Base-by-base conservation (phyloP, 768 basidiomycete species). In the Crepidotus variabilis region DNA sequence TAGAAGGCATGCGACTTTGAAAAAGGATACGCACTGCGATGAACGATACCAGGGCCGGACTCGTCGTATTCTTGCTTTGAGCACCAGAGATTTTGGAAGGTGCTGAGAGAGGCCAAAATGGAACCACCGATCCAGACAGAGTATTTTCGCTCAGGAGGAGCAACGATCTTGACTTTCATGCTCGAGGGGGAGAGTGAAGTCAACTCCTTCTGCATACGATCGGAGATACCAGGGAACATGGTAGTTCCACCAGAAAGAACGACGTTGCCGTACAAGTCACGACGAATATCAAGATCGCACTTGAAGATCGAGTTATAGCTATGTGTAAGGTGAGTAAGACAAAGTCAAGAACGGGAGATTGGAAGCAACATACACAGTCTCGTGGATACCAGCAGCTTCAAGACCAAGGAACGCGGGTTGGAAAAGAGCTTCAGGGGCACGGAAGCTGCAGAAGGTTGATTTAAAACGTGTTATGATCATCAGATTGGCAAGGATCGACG, bases 71-170 rank as follows among this genome's bases (percentile, higher is more conserved):
- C 93, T 67, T 92, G 90, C 75, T 92, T 92, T 57, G 87, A 86
- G 75, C 88, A 88, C 93, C 94, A 97, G 75, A 95, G 77, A 71
- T 94, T 94, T 79, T 96, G 94, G 94, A 96, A 96, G 64, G 94
- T 95, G 68, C 85, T 88, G 50, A 97, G 82, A 32, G 92, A 94
- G 47, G 93, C 94, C 63, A 91, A 75, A 65, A 90, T 91, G 45
- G 87, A 88, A 57, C 88, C 89, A 76, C 89, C 89, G 64, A 94
- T 94, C 91, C 94, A 97, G 74, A 95, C 94, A 54, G 91, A 93
- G 83, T 94, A 94, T 72, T 92, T 96, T 65, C 93, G 80, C 79
- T 96, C 93, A 54, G 93, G 92, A 51, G 94, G 93, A 58, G 93
- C 90, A 57, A 92, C 88, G 55, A 94, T 92, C 85, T 92, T 94